phyloP scores from a whole-genome alignment of 2,329 filamentous ascomycete species.

The Aureobasidium namibiae region DNA sequence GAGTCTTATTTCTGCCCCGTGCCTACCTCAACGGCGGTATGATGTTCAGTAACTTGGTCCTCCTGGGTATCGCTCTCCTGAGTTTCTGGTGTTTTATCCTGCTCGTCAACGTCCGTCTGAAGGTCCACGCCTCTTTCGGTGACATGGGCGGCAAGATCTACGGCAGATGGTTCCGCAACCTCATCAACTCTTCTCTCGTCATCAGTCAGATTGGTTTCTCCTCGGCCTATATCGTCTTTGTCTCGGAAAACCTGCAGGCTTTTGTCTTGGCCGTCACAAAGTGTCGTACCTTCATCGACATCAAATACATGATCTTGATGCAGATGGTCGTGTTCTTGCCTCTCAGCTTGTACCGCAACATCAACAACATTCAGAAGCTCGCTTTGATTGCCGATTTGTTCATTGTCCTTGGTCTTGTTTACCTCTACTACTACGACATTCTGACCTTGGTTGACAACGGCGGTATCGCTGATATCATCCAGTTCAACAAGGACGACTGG shows the following conservation, averaged over 20 bases:
- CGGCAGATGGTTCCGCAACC: conserved; percentile 76
- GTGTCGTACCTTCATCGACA: conserved; percentile 75
- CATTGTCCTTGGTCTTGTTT: conserved; percentile 84
- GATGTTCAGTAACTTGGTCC: conserved; percentile 87
- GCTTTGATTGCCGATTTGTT: conserved; percentile 90
- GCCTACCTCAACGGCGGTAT: conserved; percentile 96
- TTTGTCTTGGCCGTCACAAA: conserved; percentile 88
- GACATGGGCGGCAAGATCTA: conserved; percentile 92
- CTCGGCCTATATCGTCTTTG: conserved; percentile 93
- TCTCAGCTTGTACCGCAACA: conserved; percentile 87
- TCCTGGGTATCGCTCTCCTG: conserved; percentile 74
- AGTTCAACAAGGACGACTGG: conserved; percentile 89
- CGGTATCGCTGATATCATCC: conserved; percentile 74
- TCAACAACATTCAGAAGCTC: conserved; percentile 93
- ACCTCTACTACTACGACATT: conserved; percentile 93
- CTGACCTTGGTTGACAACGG: conserved; percentile 65
- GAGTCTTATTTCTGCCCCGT: conserved; percentile 84
- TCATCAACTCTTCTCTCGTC: conserved; percentile 88
- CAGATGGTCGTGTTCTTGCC: conserved; percentile 94
- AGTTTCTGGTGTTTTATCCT: conserved; percentile 98
- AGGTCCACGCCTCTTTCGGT: conserved; percentile 89
- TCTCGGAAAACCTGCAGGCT: conserved; percentile 87
- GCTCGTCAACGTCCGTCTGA: conserved; percentile 76
- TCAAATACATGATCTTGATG: conserved; percentile 84
- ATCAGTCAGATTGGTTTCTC: conserved; percentile 94